These are phyloP conservation scores for Apophysomyces trapeziformis DNA, from an alignment of 371 early-diverging fungal genomes.

Conservation along the genomic window DNA sequence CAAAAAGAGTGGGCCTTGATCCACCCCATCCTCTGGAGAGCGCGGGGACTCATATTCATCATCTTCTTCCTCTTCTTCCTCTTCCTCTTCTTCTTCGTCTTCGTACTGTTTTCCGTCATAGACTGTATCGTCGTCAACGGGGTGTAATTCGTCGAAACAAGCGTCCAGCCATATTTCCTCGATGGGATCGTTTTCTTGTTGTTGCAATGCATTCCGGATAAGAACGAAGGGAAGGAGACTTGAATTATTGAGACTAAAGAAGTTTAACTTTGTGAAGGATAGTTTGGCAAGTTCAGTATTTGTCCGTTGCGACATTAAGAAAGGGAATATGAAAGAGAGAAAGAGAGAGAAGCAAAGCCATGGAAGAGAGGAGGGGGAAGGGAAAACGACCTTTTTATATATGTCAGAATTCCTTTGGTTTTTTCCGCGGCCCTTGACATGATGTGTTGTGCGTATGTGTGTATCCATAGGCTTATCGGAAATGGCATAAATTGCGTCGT, in stretches of 20 bases:
- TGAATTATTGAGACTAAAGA: slow-evolving; percentile 21
- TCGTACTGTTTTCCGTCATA: background rate
- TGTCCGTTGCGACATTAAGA: slow-evolving; percentile 7
- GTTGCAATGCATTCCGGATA: slow-evolving; percentile 22
- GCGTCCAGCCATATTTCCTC: slow-evolving; percentile 28
- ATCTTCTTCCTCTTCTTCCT: slow-evolving; percentile 7
- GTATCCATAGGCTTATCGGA: too few relatives aligned
- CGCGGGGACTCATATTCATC: slow-evolving; percentile 11
- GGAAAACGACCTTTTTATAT: background rate
- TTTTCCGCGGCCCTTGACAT: too few relatives aligned
- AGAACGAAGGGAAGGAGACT: slow-evolving; percentile 23
- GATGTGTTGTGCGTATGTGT: too few relatives aligned
- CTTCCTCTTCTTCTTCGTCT: slow-evolving; percentile 5
- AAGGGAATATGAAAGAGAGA: slow-evolving; percentile 5
- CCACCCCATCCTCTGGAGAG: slow-evolving; percentile 8
- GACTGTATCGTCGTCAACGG: slow-evolving; percentile 13
- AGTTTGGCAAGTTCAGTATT: slow-evolving; percentile 9
- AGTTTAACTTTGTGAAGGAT: slow-evolving; percentile 19
- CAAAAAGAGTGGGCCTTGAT: slow-evolving; percentile 1
- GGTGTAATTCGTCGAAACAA: slow-evolving; percentile 23
- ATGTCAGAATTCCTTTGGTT: slow-evolving; percentile 1
- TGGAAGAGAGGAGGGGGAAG: background rate
- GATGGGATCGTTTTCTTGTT: slow-evolving; percentile 11
- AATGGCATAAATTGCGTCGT: too few relatives aligned
- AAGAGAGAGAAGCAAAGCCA: slow-evolving; percentile 14